Conservation (phyloP, 2,329 filamentous ascomycete species). For the Lomentospora prolificans region DNA sequence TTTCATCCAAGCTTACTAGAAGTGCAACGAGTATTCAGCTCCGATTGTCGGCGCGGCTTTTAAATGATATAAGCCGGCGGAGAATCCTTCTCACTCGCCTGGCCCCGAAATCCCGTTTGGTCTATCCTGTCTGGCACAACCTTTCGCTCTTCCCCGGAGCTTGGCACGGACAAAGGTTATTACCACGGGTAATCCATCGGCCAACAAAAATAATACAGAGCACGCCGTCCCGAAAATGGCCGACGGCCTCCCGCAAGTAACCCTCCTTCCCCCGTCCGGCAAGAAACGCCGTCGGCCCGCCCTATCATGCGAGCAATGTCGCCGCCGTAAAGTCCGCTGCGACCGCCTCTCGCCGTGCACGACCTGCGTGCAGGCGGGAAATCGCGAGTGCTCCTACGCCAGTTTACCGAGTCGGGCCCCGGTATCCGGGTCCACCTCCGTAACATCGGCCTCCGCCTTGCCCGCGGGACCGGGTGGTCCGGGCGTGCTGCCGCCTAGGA, state of each 20-base stretch:
- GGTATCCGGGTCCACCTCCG: too few relatives aligned
- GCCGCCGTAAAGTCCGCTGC: slow-evolving; percentile 51
- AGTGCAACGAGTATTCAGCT: too few relatives aligned
- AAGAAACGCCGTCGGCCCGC: slow-evolving; percentile 30
- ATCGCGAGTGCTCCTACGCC: slow-evolving; percentile 43
- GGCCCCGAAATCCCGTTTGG: background rate
- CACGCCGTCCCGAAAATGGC: background rate
- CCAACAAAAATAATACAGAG: background rate
- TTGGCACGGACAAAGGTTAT: background rate
- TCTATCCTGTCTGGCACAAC: background rate
- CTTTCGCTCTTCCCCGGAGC: background rate
- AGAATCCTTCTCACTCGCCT: background rate
- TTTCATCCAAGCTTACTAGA: too few relatives aligned
- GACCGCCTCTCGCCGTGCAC: slow-evolving; percentile 49
- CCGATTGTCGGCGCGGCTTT: background rate
- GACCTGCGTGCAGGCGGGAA: slow-evolving; percentile 48
- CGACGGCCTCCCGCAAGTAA: background rate
- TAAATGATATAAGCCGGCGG: background rate
- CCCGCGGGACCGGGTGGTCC: background rate
- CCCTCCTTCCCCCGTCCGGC: background rate
- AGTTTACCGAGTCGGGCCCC: background rate
- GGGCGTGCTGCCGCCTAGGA: background rate
- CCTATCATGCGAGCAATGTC: slow-evolving; percentile 46
- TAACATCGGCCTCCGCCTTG: too few relatives aligned
- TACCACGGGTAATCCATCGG: background rate